Base-by-base conservation (phyloP, 2,329 filamentous ascomycete species). In the Eurotiales sp. region DNA sequence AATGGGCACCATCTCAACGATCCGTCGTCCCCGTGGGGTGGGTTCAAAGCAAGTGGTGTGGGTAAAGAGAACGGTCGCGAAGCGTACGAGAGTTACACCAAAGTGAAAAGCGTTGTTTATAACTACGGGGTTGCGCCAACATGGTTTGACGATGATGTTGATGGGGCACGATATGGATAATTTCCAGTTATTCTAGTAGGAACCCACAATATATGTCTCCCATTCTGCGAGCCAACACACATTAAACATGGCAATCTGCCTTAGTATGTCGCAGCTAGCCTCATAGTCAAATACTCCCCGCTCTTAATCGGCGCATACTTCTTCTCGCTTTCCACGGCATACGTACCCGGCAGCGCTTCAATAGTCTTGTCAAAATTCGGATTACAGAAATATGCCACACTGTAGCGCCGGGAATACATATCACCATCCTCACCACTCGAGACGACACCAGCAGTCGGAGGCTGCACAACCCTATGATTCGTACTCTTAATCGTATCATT, bases 401-500 rank as follows among this genome's bases (percentile, higher is more conserved):
- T 92, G 64, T 96, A 96, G 34, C 87, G 77, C 0, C 89, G 77
- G 1, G 90, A 89, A 67, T 95, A 86, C 15, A 62, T 59, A 21
- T 70, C 68, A 1, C 59, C 4, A 2, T 48, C 45, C 3, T 75
- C 71, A 14, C 77, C 78, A 3, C 66, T 67, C 30, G 37, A 19
- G 7, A 71, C 72, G 3, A 72, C 74, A 3, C 77, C 77, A 11
- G 30, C 4, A 17, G 45, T 19, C 14, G 88, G 87, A 2, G 91
- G 91, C 72, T 96, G 88, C 4, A 96, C 88, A 1, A 96, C 91
- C 10, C 90, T 83, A 69, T 96, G 91, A 54, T 90, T 82, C 3
- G 91, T 96, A 64, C 87, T 92, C 73, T 87, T 90, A 72, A 96
- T 95, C 4, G 82, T 87, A 63, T 95, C 89, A 64, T 96, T 96